phyloP scores from a whole-genome alignment of 73 alveolate genomes.

The Uronychia binucleata region DNA sequence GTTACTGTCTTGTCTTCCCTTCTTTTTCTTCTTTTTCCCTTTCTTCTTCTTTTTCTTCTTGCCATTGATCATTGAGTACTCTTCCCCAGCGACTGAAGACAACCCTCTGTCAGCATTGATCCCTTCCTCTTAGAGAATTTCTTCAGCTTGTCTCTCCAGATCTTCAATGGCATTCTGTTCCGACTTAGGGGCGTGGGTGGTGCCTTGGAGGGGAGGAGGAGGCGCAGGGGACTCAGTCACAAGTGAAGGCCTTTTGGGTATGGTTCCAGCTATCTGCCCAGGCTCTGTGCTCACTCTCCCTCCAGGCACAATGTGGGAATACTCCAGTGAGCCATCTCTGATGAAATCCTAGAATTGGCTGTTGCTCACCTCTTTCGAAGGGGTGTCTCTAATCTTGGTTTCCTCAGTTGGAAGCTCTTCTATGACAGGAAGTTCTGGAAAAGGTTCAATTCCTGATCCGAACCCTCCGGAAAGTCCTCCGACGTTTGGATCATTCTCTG shows the following conservation, averaged over 20 bases:
- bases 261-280: too few species aligned
- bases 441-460: neutral
- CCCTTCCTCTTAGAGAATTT: neutral
- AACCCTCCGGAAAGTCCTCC: too few species aligned
- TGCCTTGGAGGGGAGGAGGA: neutral
- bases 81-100: neutral
- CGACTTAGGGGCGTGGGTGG: neutral
- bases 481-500: too few species aligned
- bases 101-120: too few species aligned
- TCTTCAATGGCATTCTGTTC: neutral
- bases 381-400: slow-evolving; percentile 3
- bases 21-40: slow-evolving; percentile 5
- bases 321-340: neutral
- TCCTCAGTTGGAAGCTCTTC: slow-evolving; percentile 17
- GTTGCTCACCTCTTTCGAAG: neutral
- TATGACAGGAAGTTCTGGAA: neutral
- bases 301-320: neutral
- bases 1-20: neutral
- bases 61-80: slow-evolving; percentile 1
- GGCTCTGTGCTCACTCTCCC: too few species aligned
- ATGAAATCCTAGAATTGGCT: too few species aligned
- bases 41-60: slow-evolving; percentile 6
- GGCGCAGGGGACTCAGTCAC: neutral
- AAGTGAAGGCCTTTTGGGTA: neutral
- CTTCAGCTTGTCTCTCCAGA: neutral